These are phyloP conservation scores for carrot (Daucus carota) DNA, from an alignment of 129 eudicot genomes.

Conservation along the genomic window DH1_v3.0 NC_030387.2:38499501-38500000, in stretches of 20 bases:
- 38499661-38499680: constrained; percentile 31
- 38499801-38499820: constrained; percentile 44
- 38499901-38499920: constrained; percentile 9
- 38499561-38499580: constrained; percentile 24
- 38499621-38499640: constrained; percentile 39
- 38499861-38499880: background rate
- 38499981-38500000: constrained; percentile 2
- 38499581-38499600: constrained; percentile 27
- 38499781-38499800: constrained; percentile 43
- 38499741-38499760: constrained; percentile 58
- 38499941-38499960: constrained; percentile 4
- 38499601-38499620: constrained; percentile 29
- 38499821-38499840: constrained; percentile 54
- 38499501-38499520: constrained; percentile 16
- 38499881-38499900: constrained; percentile 1
- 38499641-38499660: constrained; percentile 34
- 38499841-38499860: constrained; percentile 46
- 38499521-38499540: constrained; percentile 19
- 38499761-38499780: constrained; percentile 55
- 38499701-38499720: constrained; percentile 59
- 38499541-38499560: constrained; percentile 12
- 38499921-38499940: constrained; percentile 3
- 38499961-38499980: constrained; percentile 14
- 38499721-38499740: constrained; percentile 41
- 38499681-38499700: constrained; percentile 38